Conservation (phyloP, 1,284 basidiomycete genomes). For the Ceratobasidium sp. region DNA sequence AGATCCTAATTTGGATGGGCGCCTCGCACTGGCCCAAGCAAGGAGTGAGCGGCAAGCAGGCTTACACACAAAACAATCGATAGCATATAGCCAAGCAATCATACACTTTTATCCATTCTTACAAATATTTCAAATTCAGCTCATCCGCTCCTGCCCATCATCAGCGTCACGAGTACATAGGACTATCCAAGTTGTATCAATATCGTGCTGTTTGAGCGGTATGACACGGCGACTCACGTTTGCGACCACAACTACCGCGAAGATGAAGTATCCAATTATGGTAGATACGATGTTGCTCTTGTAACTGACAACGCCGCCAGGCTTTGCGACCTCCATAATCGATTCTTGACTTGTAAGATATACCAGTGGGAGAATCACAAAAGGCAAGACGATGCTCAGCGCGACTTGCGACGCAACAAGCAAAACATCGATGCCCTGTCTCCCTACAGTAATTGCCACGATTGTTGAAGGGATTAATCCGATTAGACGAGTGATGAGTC, state of each 20-base stretch:
- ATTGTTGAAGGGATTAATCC: constrained; percentile 89
- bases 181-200: constrained; percentile 20
- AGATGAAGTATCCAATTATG: constrained; percentile 71
- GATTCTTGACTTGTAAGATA: constrained; percentile 72
- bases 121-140: too few species aligned
- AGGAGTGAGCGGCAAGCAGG: too few species aligned
- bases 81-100: too few species aligned
- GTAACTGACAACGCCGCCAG: constrained; percentile 66
- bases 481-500: constrained; percentile 85
- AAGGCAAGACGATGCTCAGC: constrained; percentile 89
- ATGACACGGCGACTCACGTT: constrained; percentile 61
- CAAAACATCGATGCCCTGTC: constrained; percentile 80
- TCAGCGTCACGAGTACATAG: constrained; percentile 70
- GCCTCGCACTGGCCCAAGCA: too few species aligned
- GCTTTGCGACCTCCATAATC: constrained; percentile 37
- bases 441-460: constrained; percentile 82
- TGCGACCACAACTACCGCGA: constrained; percentile 73
- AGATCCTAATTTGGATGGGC: too few species aligned
- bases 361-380: constrained; percentile 84
- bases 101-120: too few species aligned
- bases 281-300: constrained; percentile 71
- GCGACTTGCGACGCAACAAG: constrained; percentile 91
- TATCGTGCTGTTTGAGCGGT: not conserved
- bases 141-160: constrained; percentile 29
- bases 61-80: too few species aligned